phyloP scores from a whole-genome alignment of 1,284 basidiomycete genomes.

The Stereum hirsutum region DNA sequence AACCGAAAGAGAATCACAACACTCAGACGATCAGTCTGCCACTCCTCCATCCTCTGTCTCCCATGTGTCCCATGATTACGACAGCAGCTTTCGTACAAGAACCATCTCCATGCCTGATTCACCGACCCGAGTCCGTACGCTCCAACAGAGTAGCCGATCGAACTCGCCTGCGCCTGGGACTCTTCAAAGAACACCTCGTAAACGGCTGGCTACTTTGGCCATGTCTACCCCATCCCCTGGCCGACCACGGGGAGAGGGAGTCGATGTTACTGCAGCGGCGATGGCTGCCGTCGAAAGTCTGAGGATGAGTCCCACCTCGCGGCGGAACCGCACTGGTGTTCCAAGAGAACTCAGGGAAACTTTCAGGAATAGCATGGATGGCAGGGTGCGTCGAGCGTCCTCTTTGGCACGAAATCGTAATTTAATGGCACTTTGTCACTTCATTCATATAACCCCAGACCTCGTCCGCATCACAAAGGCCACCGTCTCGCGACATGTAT shows the following conservation, averaged over 20 bases:
- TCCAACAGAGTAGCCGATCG: slow-evolving; percentile 17
- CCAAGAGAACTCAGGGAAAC: slow-evolving; percentile 51
- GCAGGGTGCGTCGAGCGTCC: too few species aligned
- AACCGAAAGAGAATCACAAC: slow-evolving; percentile 58
- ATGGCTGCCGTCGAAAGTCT: slow-evolving; percentile 52
- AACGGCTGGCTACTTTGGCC: slow-evolving; percentile 31
- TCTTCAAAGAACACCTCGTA: slow-evolving; percentile 27
- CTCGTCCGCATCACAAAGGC: slow-evolving; percentile 9
- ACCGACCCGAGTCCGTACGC: slow-evolving; percentile 32
- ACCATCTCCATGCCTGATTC: slow-evolving; percentile 47
- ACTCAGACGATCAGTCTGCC: slow-evolving; percentile 29
- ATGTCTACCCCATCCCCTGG: too few species aligned
- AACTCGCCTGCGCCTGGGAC: slow-evolving; percentile 27
- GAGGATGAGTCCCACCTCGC: slow-evolving; percentile 34
- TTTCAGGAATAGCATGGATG: slow-evolving; percentile 28
- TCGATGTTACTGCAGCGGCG: slow-evolving; percentile 43
- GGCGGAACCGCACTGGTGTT: too few species aligned
- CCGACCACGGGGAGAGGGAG: too few species aligned
- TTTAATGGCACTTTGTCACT: too few species aligned
- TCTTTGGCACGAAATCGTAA: too few species aligned
- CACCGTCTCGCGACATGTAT: slow-evolving; percentile 6
- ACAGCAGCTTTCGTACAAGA: slow-evolving; percentile 27
- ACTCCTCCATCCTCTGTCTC: slow-evolving; percentile 28
- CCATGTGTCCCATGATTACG: slow-evolving; percentile 17
- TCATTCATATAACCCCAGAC: too few species aligned